Base-by-base conservation (phyloP, 306 rosid species). In the Abrus pulchellus region DNA sequence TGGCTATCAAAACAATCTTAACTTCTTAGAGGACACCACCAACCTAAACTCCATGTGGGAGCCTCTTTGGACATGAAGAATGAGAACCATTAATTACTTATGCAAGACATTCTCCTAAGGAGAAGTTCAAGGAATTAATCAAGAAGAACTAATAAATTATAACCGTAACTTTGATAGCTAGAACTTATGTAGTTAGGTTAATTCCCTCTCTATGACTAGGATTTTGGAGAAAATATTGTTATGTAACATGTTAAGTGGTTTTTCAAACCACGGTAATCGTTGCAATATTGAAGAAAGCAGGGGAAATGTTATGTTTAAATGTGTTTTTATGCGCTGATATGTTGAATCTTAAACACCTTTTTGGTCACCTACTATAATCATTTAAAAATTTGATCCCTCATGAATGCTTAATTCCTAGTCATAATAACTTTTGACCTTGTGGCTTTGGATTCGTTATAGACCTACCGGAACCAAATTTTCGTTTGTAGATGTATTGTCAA, bases 11-110 rank as follows among this genome's bases (percentile, higher is more conserved):
- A 61, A 14, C 78, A 88, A 87, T 59, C 74, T 83, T 27, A 83
- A 82, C 47, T 85, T 89, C 87, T 85, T 84, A 49, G 95, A 93
- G 9, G 96, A 91, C 11, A 87, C 64, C 83, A 75, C 68, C 20
- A 77, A 50, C 75, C 66, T 82, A 41, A 90, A 87, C 77, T 52
- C 89, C 3, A 20, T 84, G 49, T 93, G 94, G 92, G 97, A 91
- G 79, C 91, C 97, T 14, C 89, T 91, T 32, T 93, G 94, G 97
- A 88, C 97, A 83, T 89, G 87, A 89, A 41, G 34, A 80, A 56
- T 12, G 5, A 74, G 28, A 74, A 85, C 44, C 7, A 77, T 28
- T 29, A 57, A 7, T 48, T 36, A 12, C 45, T 12, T 52, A 76
- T 81, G 78, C 9, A 80, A 79, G 80, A 83, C 68, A 84, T 71